Base-by-base conservation (phyloP, 306 rosid genomes). In the Vicia faba region DNA sequence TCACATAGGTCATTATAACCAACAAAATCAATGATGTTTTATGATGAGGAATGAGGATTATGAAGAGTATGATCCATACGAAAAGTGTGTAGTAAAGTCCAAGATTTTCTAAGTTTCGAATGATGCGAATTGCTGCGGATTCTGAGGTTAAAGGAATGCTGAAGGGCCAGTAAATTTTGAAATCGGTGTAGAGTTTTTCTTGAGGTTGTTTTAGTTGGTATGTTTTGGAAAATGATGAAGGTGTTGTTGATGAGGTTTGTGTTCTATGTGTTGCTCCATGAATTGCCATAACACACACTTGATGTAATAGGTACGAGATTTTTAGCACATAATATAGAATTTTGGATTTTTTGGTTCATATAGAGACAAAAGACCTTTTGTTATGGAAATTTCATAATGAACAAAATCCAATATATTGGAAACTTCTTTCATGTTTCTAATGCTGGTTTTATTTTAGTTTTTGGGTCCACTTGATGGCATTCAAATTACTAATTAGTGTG, bases 51-150 rank as follows among this genome's bases (percentile, higher is more conserved):
- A 88, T 75, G 12, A 85, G 85, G 26, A 78, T 71, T 49, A 85
- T 70, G 78, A 81, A 85, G 74, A 85, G 95, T 63, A 81, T 76
- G 72, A 79, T 72, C 90, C 90, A 85, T 19, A 87, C 61, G 58
- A 87, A 87, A 14, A 77, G 78, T 1, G 74, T 12, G 77, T 87
- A 85, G 14, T 82, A 83, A 44, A 78, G 39, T 38, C 85, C 82
- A 4, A 68, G 80, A 50, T 76, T 72, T 29, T 60, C 68, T 13
- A 82, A 36, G 81, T 85, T 87, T 69, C 61, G 41, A 16, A 66
- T 69, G 40, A 87, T 62, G 7, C 90, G 71, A 14, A 70, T 20
- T 0, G 83, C 82, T 0, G 86, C 83, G 3, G 83, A 72, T 80
- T 84, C 93, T 8, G 84, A 60, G 48, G 84, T 80, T 28, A 40